Evolutionary conservation across 345 rosid genomes (phyloP), one percentile per base, ranked within the genome.

Genomic region (Brassica nigra): DNA sequence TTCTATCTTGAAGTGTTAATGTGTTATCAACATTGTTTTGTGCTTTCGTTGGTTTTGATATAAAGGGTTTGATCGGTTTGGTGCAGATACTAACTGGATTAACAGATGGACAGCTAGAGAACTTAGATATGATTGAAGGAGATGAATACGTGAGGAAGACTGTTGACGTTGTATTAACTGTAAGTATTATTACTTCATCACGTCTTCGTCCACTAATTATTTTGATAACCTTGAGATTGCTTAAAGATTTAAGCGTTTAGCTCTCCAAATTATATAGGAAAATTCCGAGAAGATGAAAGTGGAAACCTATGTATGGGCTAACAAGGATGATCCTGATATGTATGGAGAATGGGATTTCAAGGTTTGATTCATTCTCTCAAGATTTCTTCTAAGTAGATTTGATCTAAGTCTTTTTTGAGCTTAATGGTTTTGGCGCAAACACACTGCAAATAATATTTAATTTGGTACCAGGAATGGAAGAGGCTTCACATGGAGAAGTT

Each of bases 321-420:
- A 91, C 78, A 70, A 81, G 47, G 74, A 84, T 61, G 98, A 95
- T 85, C 92, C 97, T 6, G 59, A 86, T 79, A 72, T 95, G 87
- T 86, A 82, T 76, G 99, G 97, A 16, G 91, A 93, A 15, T 93
- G 99, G 99, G 82, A 89, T 83, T 91, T 95, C 30, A 90, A 95
- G 98, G 99, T 95, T 68, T 4, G 14, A 42, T 4, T 6, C 30
- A 4, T 49, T 49, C 55, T n/a, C 16, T 49, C 55, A 49, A 49
- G 2, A 4, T 14, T 6, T 58, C 47, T 31, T 42, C 7, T n/a
- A 69, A 16, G 14, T 66, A 11, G 65, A 52, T 71, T 23, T 6
- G 47, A 11, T 71, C 33, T 39, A n/a, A 3, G 44, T 31, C 44
- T 63, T 63, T n/a, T 33, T 1, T 14, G 3, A 6, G 44, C 29